Evolutionary conservation across 257 asterid genomes (phyloP).

Genomic region (Oldenlandia corymbosa): DNA sequence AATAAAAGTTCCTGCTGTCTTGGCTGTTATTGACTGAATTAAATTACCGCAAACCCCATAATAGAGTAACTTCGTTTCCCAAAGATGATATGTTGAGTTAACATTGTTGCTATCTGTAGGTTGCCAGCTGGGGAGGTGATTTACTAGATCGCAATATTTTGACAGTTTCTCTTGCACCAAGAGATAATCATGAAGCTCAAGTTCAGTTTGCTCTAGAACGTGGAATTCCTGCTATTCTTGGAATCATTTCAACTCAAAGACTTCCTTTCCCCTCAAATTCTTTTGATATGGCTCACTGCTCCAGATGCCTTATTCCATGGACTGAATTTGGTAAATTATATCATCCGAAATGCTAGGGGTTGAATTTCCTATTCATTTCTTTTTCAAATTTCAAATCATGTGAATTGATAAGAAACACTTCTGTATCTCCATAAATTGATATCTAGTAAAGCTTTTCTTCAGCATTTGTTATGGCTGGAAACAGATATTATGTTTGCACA

Average conservation of each 20-base stretch:
- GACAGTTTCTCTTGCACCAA: constrained; percentile 91
- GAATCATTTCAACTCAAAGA: constrained; percentile 93
- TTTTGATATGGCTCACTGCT: constrained; percentile 99
- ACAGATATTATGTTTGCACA: not conserved
- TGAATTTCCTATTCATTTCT: not conserved
- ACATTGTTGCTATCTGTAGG: constrained; percentile 34
- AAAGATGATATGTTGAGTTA: not conserved
- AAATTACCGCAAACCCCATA: no score
- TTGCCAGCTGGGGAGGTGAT: constrained; percentile 99
- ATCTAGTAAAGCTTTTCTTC: not conserved
- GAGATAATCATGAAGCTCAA: constrained; percentile 98
- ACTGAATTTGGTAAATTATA: constrained; percentile 76
- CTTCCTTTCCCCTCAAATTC: constrained; percentile 97
- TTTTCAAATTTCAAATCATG: not conserved
- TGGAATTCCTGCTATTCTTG: constrained; percentile 93
- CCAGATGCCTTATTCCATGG: constrained; percentile 99
- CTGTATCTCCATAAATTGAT: not conserved
- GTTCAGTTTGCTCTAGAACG: constrained; percentile 98
- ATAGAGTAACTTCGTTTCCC: no score
- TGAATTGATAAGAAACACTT: not conserved
- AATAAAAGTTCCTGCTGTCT: no score
- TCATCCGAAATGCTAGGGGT: not conserved
- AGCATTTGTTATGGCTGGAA: constrained; percentile 6
- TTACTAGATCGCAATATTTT: constrained; percentile 79
- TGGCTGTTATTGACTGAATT: not conserved